Conservation (phyloP, 768 basidiomycete species). For the Rhizopogon vesiculosus region DNA sequence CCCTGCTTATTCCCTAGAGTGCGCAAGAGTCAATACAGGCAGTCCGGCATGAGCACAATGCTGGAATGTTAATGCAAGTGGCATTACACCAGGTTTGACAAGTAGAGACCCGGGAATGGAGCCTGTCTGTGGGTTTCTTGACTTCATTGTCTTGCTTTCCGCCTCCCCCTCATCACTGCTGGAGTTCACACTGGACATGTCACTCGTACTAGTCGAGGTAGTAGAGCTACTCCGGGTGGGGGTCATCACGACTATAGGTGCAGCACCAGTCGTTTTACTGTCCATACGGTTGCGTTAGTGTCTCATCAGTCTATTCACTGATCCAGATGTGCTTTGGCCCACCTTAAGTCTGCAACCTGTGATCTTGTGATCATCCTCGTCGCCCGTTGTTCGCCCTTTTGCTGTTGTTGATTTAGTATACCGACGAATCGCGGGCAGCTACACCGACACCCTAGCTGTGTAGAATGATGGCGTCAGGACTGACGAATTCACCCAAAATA, state of each 20-base stretch:
- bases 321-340: neutral
- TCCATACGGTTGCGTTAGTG: neutral
- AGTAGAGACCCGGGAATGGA: neutral
- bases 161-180: neutral
- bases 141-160: too few relatives aligned
- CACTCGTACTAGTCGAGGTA: neutral
- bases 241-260: neutral
- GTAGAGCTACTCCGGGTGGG: neutral
- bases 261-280: too few relatives aligned
- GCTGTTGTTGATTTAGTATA: neutral
- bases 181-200: neutral
- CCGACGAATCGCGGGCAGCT: neutral
- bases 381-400: neutral
- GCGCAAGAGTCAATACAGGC: neutral
- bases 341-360: neutral
- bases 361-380: too few relatives aligned
- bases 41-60: neutral
- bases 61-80: neutral
- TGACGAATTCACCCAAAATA: neutral
- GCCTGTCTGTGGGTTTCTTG: too few relatives aligned
- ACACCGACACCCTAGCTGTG: neutral
- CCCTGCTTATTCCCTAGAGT: neutral
- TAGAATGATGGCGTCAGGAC: neutral
- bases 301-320: neutral
- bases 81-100: neutral